phyloP scores from a whole-genome alignment of 1,284 basidiomycete genomes.

The Leucoagaricus sp. region DNA sequence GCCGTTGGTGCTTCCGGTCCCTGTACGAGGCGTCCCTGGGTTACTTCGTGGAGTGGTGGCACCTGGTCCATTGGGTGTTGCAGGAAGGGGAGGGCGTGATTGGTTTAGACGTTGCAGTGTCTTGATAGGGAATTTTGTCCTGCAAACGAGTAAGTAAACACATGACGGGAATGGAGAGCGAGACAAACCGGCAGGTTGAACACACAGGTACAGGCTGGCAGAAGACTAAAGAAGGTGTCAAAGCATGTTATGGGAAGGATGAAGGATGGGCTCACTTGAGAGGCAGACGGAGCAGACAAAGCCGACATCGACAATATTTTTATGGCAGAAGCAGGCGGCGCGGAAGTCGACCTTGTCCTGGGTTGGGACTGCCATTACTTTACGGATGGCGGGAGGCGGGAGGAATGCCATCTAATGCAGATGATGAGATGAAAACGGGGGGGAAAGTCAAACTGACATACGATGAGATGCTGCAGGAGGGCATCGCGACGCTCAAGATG shows the following conservation, averaged over 20 bases:
- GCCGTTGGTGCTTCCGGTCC: constrained; percentile 21
- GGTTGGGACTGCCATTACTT: constrained; percentile 81
- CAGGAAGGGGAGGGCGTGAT: constrained; percentile 36
- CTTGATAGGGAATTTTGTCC: constrained; percentile 93
- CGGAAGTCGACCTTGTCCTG: constrained; percentile 96
- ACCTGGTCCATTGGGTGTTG: constrained; percentile 14
- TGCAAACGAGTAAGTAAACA: constrained; percentile 32
- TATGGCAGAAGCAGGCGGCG: constrained; percentile 98
- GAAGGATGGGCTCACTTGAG: constrained; percentile 67
- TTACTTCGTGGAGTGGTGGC: constrained; percentile 10
- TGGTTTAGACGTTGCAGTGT: constrained; percentile 81
- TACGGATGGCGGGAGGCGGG: constrained; percentile 79
- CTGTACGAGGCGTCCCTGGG: constrained; percentile 21
- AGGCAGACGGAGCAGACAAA: constrained; percentile 98
- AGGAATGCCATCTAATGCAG: constrained; percentile 82
- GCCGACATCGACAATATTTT: constrained; percentile 93
- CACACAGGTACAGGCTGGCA: constrained; percentile 93
- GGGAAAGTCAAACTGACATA: constrained; percentile 35
- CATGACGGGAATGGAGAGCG: constrained; percentile 20
- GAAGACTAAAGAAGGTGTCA: constrained; percentile 61
- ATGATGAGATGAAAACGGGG: constrained; percentile 10
- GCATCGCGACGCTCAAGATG: constrained; percentile 80
- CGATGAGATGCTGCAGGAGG: constrained; percentile 86
- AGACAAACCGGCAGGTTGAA: constrained; percentile 81
- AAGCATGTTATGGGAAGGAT: constrained; percentile 15